These are phyloP conservation scores for Micractinium sp. DNA, from an alignment of 139 green algal species.

Conservation along the genomic window DNA sequence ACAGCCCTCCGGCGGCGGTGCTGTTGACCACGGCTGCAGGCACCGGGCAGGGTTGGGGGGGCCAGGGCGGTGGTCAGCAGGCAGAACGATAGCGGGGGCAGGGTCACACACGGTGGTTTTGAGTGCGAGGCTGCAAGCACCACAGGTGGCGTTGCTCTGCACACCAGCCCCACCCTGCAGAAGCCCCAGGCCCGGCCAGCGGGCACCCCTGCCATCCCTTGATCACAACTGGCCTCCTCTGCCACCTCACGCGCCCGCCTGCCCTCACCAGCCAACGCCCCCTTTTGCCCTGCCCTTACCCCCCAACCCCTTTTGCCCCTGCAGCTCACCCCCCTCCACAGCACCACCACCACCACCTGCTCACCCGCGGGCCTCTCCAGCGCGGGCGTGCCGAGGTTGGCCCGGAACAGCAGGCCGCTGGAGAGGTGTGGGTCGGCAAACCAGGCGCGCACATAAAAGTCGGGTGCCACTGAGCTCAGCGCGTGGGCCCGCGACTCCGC, in stretches of 20 bases:
- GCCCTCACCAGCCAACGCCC: too few species aligned
- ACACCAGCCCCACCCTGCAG: too few species aligned
- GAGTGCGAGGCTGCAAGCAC: background rate
- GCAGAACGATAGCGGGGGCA: too few species aligned
- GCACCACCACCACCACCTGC: background rate
- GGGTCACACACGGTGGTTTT: background rate
- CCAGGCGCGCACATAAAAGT: background rate
- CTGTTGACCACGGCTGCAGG: background rate
- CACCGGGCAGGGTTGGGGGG: too few species aligned
- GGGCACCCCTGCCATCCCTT: too few species aligned
- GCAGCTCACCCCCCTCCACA: background rate
- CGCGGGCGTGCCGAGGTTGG: background rate
- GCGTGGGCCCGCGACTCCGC: background rate
- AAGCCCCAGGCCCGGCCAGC: background rate
- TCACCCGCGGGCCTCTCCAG: conserved; percentile 1
- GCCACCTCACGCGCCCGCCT: too few species aligned
- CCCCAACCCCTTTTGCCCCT: too few species aligned
- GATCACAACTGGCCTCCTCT: too few species aligned
- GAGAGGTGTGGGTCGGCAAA: background rate
- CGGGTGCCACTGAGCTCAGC: background rate
- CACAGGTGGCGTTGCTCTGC: too few species aligned
- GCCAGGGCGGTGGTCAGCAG: too few species aligned
- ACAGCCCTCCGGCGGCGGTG: background rate
- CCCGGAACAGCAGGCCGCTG: conserved; percentile 1
- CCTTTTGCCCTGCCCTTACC: background rate